A percentile compares a stretch with the other conserved stretches of the same genome.
These are phyloP conservation scores for Acarospora socialis DNA, from an alignment of 2,329 filamentous ascomycete genomes.

Conservation along the genomic window DNA sequence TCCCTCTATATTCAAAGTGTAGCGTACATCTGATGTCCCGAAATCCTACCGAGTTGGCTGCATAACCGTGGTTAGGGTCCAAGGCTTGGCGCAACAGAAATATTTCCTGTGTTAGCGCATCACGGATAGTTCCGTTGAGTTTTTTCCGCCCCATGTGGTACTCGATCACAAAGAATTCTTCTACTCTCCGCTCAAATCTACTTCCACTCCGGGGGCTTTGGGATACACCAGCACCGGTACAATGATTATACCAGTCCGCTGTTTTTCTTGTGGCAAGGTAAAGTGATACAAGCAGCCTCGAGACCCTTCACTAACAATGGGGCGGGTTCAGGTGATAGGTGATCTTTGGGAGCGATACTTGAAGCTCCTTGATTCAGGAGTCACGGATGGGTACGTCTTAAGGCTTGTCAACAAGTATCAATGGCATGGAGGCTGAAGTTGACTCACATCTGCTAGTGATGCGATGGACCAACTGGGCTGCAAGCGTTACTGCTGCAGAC, in stretches of 20 bases:
- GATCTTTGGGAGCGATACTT: constrained; percentile 97
- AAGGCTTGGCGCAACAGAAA: no score
- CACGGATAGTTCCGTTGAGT: no score
- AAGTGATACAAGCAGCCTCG: constrained; percentile 7
- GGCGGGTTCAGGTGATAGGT: constrained; percentile 60
- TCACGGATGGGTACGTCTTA: constrained; percentile 54
- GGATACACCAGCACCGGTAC: no score
- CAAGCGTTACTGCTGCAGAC: constrained; percentile 93
- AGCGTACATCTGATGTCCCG: no score
- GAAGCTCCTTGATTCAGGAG: constrained; percentile 65
- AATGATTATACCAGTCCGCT: constrained; percentile 98
- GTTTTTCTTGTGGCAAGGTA: constrained; percentile 99
- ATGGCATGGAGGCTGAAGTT: constrained; percentile 10
- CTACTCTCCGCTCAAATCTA: no score
- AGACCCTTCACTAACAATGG: constrained; percentile 15
- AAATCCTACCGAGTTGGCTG: no score
- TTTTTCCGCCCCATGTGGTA: no score
- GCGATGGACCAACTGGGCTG: constrained; percentile 91
- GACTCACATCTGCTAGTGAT: constrained; percentile 43
- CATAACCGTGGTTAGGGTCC: no score
- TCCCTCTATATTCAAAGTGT: no score
- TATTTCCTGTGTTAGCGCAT: no score
- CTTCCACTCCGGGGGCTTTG: no score
- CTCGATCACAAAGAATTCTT: no score
- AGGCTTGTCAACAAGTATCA: not conserved